phyloP scores from a whole-genome alignment of 1,139 yeast species.

The Sugiyamaella xylanicola region DNA sequence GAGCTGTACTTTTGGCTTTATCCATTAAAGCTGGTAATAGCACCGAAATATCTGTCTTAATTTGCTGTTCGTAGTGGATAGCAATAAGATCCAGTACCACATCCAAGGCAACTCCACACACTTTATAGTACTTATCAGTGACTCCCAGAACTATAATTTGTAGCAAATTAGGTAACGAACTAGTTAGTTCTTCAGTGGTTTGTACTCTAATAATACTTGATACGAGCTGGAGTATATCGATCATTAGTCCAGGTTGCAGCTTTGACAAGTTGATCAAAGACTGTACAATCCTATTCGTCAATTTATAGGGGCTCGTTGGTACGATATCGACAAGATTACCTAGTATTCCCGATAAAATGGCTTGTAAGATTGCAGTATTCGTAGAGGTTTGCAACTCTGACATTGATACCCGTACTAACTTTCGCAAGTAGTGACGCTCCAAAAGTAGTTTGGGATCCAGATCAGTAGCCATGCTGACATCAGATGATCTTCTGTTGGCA shows the following conservation, averaged over 20 bases:
- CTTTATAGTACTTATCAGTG: constrained; percentile 52
- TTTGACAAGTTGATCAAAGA: constrained; percentile 13
- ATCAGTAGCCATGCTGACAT: constrained; percentile 39
- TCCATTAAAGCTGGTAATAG: constrained; percentile 38
- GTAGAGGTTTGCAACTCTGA: constrained; percentile 27
- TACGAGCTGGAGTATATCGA: constrained; percentile 33
- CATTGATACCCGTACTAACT: constrained; percentile 30
- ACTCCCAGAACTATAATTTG: constrained; percentile 50
- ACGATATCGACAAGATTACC: constrained; percentile 25
- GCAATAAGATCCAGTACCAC: constrained; percentile 47
- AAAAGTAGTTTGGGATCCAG: constrained; percentile 33
- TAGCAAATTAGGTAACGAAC: constrained; percentile 37
- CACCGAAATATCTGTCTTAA: constrained; percentile 17
- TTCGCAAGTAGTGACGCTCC: constrained; percentile 12
- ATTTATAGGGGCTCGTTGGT: constrained; percentile 23
- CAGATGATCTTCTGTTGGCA: constrained; percentile 39
- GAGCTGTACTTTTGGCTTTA: constrained; percentile 48
- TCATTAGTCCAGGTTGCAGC: constrained; percentile 26
- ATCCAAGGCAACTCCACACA: constrained; percentile 54
- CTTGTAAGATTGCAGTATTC: constrained; percentile 27
- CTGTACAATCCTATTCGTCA: constrained; percentile 19
- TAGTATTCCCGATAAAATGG: constrained; percentile 25
- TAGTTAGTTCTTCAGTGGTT: constrained; percentile 21
- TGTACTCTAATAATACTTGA: constrained; percentile 22
- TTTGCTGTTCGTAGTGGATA: constrained; percentile 18